These are phyloP conservation scores for Rhodosporidiobolus sp. DNA, from an alignment of 768 basidiomycete genomes.

Conservation along the genomic window DNA sequence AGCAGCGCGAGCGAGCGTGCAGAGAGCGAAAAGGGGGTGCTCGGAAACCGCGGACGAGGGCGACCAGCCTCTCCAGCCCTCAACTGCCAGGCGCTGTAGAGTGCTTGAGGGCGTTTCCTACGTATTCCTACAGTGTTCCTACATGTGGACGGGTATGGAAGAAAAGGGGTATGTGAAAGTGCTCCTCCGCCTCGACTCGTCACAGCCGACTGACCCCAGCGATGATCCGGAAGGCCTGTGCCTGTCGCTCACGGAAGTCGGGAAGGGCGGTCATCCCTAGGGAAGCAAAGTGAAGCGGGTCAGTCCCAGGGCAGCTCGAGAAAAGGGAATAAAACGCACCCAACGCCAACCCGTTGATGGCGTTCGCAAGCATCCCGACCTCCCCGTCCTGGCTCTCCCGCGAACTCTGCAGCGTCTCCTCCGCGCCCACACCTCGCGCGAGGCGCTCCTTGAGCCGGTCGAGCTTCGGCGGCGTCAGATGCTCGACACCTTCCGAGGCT, in stretches of 20 bases:
- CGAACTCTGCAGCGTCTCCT: constrained; percentile 45
- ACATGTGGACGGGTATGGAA: not conserved
- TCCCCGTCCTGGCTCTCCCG: constrained; percentile 50
- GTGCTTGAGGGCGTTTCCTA: too few species aligned
- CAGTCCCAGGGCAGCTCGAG: not conserved
- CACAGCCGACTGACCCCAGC: constrained; percentile 15
- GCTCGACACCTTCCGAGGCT: constrained; percentile 49
- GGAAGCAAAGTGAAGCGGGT: not conserved
- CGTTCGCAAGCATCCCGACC: constrained; percentile 72
- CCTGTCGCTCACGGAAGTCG: constrained; percentile 58
- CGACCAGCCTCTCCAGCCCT: too few species aligned
- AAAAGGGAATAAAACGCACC: not conserved
- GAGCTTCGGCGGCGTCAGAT: constrained; percentile 54
- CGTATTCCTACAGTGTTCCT: too few species aligned
- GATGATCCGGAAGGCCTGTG: constrained; percentile 45
- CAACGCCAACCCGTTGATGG: constrained; percentile 70
- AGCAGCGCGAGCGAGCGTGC: not conserved
- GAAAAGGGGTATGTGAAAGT: not conserved
- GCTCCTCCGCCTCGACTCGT: too few species aligned
- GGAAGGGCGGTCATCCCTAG: constrained; percentile 62
- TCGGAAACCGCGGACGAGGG: too few species aligned
- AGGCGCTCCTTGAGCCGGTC: constrained; percentile 62
- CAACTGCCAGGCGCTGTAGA: too few species aligned
- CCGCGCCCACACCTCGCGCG: constrained; percentile 59
- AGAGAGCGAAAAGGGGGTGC: not conserved